These are phyloP conservation scores for Benincasa hispida DNA, from an alignment of 306 rosid species.

Conservation along the genomic window DNA sequence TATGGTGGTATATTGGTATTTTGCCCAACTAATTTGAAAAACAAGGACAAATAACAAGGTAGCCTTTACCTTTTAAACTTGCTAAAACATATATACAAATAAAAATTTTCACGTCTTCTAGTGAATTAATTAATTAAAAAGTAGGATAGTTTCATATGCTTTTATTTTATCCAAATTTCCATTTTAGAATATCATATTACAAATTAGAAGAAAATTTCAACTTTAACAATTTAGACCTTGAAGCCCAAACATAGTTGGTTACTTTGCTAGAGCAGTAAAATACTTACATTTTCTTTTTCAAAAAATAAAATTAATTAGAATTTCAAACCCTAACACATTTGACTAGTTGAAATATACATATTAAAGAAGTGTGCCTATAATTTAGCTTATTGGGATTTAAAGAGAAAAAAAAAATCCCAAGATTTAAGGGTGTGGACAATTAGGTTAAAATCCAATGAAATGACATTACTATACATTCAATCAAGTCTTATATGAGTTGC, in stretches of 20 bases:
- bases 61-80: neutral
- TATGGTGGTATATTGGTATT: neutral
- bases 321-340: too few relatives aligned
- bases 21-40: neutral
- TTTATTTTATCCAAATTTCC: too few relatives aligned
- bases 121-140: too few relatives aligned
- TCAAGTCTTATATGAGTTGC: too few relatives aligned
- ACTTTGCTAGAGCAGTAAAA: too few relatives aligned
- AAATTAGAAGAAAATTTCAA: too few relatives aligned
- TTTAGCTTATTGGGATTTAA: neutral
- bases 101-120: neutral
- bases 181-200: neutral
- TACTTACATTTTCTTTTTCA: too few relatives aligned
- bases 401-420: neutral
- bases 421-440: neutral
- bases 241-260: neutral
- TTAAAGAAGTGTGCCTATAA: neutral
- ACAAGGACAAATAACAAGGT: neutral
- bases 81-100: neutral
- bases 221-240: neutral
- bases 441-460: neutral
- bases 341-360: too few relatives aligned
- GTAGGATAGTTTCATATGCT: too few relatives aligned
- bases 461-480: too few relatives aligned
- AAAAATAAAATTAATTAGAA: too few relatives aligned